Percentiles rank a stretch among this genome's conserved stretches.
Evolutionary conservation across 257 asterid genomes (phyloP).

Genomic region (Solanum lignicaule): DNA sequence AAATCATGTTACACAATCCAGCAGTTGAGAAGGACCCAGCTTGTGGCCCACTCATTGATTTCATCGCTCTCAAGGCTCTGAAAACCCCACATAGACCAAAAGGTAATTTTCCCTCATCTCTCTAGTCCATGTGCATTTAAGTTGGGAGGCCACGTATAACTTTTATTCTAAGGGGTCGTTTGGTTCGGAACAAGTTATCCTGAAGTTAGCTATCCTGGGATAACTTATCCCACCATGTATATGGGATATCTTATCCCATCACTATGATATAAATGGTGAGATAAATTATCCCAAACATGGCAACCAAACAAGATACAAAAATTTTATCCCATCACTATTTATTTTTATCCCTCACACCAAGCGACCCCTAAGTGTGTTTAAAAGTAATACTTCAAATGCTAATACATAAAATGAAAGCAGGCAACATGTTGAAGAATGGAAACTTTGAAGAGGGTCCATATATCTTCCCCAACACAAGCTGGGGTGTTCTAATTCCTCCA

Average conservation of each 20-base stretch:
- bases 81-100: slow-evolving; percentile 24
- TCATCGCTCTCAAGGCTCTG: slow-evolving; percentile 57
- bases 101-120: slow-evolving; percentile 20
- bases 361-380: not conserved
- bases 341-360: no score
- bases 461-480: slow-evolving; percentile 42
- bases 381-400: not conserved
- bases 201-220: no score
- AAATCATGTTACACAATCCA: slow-evolving; percentile 50
- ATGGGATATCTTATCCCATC: no score
- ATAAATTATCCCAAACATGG: no score
- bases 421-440: slow-evolving; percentile 74
- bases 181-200: no score
- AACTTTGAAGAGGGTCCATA: slow-evolving; percentile 86
- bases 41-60: slow-evolving; percentile 77
- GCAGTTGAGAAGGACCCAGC: slow-evolving; percentile 51
- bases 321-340: no score
- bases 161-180: not conserved
- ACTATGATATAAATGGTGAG: no score
- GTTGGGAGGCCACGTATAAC: not conserved
- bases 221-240: no score
- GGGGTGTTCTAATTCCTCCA: slow-evolving; percentile 74
- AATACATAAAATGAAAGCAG: slow-evolving; percentile 12
- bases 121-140: not conserved
- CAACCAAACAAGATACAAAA: no score